Base-by-base conservation (phyloP, 306 rosid species). In the Vicia sativa region DNA sequence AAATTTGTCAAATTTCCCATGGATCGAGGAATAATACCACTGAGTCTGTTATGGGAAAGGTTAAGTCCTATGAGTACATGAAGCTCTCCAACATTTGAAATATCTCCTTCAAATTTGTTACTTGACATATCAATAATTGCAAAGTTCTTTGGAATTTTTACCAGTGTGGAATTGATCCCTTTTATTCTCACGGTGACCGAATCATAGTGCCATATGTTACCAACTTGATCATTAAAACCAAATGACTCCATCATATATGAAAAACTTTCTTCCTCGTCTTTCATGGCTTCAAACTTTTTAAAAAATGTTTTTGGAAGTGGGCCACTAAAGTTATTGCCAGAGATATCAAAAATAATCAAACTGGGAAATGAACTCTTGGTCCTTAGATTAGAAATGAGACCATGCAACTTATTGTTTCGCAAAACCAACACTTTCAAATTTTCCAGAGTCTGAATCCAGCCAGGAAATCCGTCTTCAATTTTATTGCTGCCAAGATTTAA, bases 31-130 rank as follows among this genome's bases (percentile, higher is more conserved):
- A 85, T 79, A 0, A 0, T 4, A 37, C 87, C 80, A 0, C 4
- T 34, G 7, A 85, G 62, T 37, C 13, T 46, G 29, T 82, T 81
- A 15, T 78, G 74, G 0, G 86, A 76, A 25, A 81, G 25, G 28
- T 73, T 81, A 14, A 81, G 74, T 10, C 70, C 76, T 56, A 1
- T 55, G 7, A 84, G 65, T 6, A 19, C 65, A 12, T 13, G 34
- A 12, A 81, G 60, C 37, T 41, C 45, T 7, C 78, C 83, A 53
- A 2, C 15, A 16, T 14, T 0, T 18, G 87, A 77, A 15, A 83
- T 83, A 42, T 71, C 72, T 56, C 85, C 85, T 10, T 52, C 58
- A 21, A 52, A 52, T 12, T 52, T 21, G 9, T 52, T 52, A 21
- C n/a, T 5, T 10, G 58, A 52, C 2, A 52, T 1, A 49, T 83